Percentiles rank a stretch among this genome's conserved stretches.
These are phyloP conservation scores for Stachybotrys chartarum DNA, from an alignment of 2,329 filamentous ascomycete species.

Conservation along the genomic window DNA sequence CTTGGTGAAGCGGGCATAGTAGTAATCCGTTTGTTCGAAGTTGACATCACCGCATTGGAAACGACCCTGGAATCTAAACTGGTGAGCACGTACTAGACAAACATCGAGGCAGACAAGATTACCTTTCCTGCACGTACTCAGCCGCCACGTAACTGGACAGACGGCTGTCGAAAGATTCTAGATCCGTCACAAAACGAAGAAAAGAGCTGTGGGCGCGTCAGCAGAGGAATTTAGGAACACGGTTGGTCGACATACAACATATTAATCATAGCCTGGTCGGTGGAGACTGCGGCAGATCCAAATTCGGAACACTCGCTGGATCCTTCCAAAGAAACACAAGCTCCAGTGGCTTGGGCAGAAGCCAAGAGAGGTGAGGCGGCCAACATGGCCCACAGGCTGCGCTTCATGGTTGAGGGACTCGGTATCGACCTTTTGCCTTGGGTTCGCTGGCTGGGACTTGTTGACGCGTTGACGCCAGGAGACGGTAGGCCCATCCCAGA, in stretches of 20 bases:
- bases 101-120: constrained; percentile 24
- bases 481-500: constrained; percentile 3
- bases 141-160: constrained; percentile 67
- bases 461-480: constrained; percentile 6
- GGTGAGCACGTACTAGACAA: background rate
- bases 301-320: constrained; percentile 70
- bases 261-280: constrained; percentile 46
- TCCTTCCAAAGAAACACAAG: constrained; percentile 60
- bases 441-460: constrained; percentile 7
- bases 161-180: constrained; percentile 68
- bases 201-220: constrained; percentile 59
- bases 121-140: constrained; percentile 74
- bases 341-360: constrained; percentile 24
- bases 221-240: background rate
- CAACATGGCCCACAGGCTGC: constrained; percentile 16
- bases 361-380: constrained; percentile 19
- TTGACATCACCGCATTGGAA: constrained; percentile 77
- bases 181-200: constrained; percentile 71
- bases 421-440: constrained; percentile 8
- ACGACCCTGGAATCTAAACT: constrained; percentile 65
- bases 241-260: constrained; percentile 50
- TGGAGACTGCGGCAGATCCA: constrained; percentile 63
- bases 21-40: constrained; percentile 67
- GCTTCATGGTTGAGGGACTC: constrained; percentile 6
- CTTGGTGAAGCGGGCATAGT: constrained; percentile 90